These are phyloP conservation scores for Talaromyces verruculosus DNA, from an alignment of 2,329 filamentous ascomycete species.

Conservation along the genomic window DNA sequence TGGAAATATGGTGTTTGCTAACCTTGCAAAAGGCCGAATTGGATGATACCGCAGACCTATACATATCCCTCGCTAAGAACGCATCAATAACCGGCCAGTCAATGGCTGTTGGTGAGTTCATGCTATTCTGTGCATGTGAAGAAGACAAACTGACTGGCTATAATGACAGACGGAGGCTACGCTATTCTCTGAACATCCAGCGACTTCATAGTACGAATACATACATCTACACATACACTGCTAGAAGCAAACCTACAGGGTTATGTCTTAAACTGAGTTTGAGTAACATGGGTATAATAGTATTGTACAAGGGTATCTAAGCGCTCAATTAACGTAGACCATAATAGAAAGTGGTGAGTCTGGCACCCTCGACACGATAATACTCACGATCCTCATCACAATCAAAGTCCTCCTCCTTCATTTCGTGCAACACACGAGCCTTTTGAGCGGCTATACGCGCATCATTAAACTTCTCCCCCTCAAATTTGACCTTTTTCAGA, in stretches of 20 bases:
- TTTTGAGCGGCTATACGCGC: constrained; percentile 41
- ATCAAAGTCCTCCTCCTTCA: too few species aligned
- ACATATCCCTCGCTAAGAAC: constrained; percentile 44
- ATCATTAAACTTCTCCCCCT: constrained; percentile 38
- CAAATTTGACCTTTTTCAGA: constrained; percentile 43
- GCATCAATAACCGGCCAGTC: constrained; percentile 49
- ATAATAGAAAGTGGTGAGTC: too few species aligned
- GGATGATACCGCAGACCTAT: constrained; percentile 45
- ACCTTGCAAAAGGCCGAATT: constrained; percentile 36
- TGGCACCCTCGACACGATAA: too few species aligned
- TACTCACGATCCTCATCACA: too few species aligned
- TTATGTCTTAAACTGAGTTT: too few species aligned
- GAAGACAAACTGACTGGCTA: neutral
- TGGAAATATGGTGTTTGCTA: neutral
- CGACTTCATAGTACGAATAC: neutral
- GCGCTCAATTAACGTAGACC: constrained; percentile 27
- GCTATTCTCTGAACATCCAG: neutral
- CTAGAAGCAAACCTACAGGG: neutral
- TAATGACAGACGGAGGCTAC: constrained; percentile 10
- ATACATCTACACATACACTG: neutral
- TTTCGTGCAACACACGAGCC: constrained; percentile 33
- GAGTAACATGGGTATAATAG: too few species aligned
- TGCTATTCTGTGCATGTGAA: neutral
- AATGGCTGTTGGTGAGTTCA: constrained; percentile 43
- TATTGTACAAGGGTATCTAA: constrained; percentile 9